These are phyloP conservation scores for Pholiota adiposa DNA, from an alignment of 1,284 basidiomycete genomes.

Conservation along the genomic window DNA sequence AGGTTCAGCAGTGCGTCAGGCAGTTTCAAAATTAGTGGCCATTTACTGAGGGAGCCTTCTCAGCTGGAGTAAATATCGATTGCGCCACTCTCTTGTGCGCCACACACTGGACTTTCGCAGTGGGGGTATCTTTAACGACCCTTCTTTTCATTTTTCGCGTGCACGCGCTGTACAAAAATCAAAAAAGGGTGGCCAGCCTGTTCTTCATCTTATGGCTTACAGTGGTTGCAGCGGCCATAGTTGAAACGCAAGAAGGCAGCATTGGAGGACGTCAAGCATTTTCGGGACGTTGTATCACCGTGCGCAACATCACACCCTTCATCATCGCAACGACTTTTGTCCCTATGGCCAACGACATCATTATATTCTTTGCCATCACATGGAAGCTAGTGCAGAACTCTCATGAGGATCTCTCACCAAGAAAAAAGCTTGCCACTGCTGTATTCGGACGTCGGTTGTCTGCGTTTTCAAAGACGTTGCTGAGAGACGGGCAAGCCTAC, in stretches of 20 bases:
- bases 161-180: slow-evolving; percentile 31
- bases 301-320: slow-evolving; percentile 7
- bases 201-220: slow-evolving; percentile 34
- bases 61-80: background rate
- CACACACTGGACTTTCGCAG: background rate
- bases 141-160: slow-evolving; percentile 38
- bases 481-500: slow-evolving; percentile 33
- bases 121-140: slow-evolving; percentile 25
- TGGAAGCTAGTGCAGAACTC: slow-evolving; percentile 23
- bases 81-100: background rate
- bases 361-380: slow-evolving; percentile 33
- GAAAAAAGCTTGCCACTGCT: slow-evolving; percentile 16
- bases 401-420: background rate
- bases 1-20: background rate
- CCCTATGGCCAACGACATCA: slow-evolving; percentile 26
- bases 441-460: slow-evolving; percentile 27
- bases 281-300: background rate
- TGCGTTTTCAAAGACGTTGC: slow-evolving; percentile 26
- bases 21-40: background rate
- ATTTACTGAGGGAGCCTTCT: background rate
- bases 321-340: slow-evolving; percentile 18
- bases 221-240: slow-evolving; percentile 22
- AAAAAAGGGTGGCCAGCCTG: slow-evolving; percentile 21
- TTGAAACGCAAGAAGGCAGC: slow-evolving; percentile 21
- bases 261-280: slow-evolving; percentile 12